phyloP scores from a whole-genome alignment of 768 basidiomycete species.

The Kwoniella shandongensis region DNA sequence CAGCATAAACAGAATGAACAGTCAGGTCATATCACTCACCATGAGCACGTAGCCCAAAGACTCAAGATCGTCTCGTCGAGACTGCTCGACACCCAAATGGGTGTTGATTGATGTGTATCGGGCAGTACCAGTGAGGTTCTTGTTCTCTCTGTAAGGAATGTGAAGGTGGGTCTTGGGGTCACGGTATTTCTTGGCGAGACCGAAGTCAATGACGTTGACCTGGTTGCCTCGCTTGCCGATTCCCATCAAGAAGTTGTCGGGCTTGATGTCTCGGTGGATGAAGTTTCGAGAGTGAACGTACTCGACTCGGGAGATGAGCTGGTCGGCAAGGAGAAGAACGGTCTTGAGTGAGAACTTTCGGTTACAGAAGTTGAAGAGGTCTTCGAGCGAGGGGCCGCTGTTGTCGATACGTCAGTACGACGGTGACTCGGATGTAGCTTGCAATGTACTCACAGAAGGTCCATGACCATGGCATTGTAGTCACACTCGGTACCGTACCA shows the following conservation, averaged over 20 bases:
- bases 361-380: constrained; percentile 62
- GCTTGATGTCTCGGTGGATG: constrained; percentile 96
- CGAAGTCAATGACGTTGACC: constrained; percentile 71
- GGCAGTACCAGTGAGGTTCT: constrained; percentile 98
- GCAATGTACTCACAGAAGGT: constrained; percentile 66
- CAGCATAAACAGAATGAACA: constrained; percentile 1
- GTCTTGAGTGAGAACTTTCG: constrained; percentile 92
- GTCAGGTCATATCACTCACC: constrained; percentile 51
- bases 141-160: constrained; percentile 99
- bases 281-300: constrained; percentile 94
- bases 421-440: too few species aligned
- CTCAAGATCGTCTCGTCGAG: constrained; percentile 95
- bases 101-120: constrained; percentile 99
- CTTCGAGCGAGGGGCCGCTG: constrained; percentile 56
- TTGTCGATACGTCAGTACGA: constrained; percentile 4
- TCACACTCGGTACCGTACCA: constrained; percentile 94
- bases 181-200: constrained; percentile 98
- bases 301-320: constrained; percentile 94
- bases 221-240: constrained; percentile 99
- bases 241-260: constrained; percentile 98
- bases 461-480: constrained; percentile 99
- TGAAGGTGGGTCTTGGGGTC: constrained; percentile 99
- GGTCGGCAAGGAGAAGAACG: constrained; percentile 87
- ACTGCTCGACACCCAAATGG: constrained; percentile 94
- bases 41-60: constrained; percentile 98